phyloP scores from a whole-genome alignment of 208 protist species.

The Acanthamoeba sp. region DNA sequence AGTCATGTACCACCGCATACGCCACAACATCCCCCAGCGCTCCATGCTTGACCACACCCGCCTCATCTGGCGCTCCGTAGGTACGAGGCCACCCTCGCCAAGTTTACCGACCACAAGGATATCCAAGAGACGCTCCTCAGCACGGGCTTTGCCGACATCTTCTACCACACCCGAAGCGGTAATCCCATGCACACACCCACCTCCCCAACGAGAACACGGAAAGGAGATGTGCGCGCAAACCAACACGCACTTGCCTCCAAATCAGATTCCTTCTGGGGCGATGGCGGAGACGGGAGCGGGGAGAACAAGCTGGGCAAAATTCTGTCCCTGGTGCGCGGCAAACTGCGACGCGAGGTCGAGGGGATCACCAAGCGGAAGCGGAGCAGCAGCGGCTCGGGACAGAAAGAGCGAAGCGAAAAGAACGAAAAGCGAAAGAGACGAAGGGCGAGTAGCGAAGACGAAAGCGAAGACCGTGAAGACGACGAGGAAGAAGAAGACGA shows the following conservation, averaged over 20 bases:
- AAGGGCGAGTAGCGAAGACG: slow-evolving; percentile 2
- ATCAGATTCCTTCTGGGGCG: slow-evolving; percentile 69
- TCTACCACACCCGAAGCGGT: slow-evolving; percentile 63
- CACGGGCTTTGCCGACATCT: slow-evolving; percentile 48
- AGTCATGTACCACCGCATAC: neutral
- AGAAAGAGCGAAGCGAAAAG: slow-evolving; percentile 30
- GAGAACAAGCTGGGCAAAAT: slow-evolving; percentile 73
- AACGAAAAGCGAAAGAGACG: slow-evolving; percentile 54
- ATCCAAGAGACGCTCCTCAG: slow-evolving; percentile 40
- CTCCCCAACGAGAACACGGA: too few relatives aligned
- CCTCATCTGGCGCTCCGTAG: neutral
- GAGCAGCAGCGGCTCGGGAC: neutral
- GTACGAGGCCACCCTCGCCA: slow-evolving; percentile 70
- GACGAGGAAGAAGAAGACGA: neutral
- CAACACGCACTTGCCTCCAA: too few relatives aligned
- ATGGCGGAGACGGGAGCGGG: slow-evolving; percentile 54
- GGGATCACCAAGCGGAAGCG: slow-evolving; percentile 62
- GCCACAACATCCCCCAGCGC: neutral
- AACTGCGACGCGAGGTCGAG: slow-evolving; percentile 66
- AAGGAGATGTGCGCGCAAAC: too few relatives aligned
- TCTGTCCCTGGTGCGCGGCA: slow-evolving; percentile 50
- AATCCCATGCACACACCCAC: too few relatives aligned
- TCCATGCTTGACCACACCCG: neutral
- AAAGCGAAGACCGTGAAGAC: neutral
- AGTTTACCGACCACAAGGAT: slow-evolving; percentile 66